Percentiles rank a stretch among this genome's conserved stretches.
These are phyloP conservation scores for Somion occarium DNA, from an alignment of 1,284 basidiomycete species.

Conservation along the genomic window DNA sequence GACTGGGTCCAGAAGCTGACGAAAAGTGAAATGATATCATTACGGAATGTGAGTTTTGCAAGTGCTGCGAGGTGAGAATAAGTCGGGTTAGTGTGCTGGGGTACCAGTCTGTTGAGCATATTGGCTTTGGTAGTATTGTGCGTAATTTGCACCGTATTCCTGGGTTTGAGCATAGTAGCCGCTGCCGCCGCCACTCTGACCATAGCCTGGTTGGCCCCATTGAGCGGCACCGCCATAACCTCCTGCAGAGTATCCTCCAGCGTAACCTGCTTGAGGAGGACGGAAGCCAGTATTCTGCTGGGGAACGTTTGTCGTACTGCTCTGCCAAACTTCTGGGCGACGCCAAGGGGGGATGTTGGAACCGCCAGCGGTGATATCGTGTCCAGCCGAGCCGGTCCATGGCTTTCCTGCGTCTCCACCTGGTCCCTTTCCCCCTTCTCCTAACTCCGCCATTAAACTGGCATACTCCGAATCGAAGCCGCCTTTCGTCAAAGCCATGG, in stretches of 20 bases:
- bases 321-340: conserved; percentile 79
- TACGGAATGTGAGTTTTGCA: conserved; percentile 1
- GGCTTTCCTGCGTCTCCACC: conserved; percentile 51
- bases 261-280: conserved; percentile 33
- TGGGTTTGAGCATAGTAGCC: conserved; percentile 41
- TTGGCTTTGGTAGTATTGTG: conserved; percentile 79
- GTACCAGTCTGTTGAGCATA: conserved; percentile 67
- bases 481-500: conserved; percentile 41
- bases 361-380: conserved; percentile 75
- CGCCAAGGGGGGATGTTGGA: conserved; percentile 84
- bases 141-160: conserved; percentile 73
- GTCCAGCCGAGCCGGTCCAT: conserved; percentile 62
- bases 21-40: conserved; percentile 3
- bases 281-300: conserved; percentile 42
- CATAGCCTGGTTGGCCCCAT: conserved; percentile 39
- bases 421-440: conserved; percentile 69
- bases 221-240: conserved; percentile 25
- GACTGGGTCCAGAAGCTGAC: not conserved
- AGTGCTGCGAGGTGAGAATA: not conserved
- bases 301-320: conserved; percentile 34
- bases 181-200: conserved; percentile 21
- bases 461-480: conserved; percentile 98
- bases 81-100: conserved; percentile 35
- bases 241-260: conserved; percentile 36
- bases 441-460: conserved; percentile 95